These are phyloP conservation scores for Cytospora chrysosperma DNA, from an alignment of 2,329 filamentous ascomycete species.

Conservation along the genomic window DNA sequence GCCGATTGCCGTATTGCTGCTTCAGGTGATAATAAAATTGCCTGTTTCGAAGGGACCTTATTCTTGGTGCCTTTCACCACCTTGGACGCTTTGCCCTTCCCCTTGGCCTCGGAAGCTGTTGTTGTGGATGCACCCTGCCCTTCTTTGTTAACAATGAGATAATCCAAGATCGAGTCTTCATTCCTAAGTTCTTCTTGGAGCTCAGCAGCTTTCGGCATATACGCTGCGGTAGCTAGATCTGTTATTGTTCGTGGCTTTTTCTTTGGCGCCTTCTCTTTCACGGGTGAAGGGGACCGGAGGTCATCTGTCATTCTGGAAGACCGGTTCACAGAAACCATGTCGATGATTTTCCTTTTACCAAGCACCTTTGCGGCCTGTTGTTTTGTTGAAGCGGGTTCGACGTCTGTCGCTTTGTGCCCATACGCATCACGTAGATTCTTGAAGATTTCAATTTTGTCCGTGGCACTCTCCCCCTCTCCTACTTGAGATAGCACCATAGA, in stretches of 20 bases:
- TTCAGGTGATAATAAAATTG: conserved; percentile 64
- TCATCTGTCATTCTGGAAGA: conserved; percentile 28
- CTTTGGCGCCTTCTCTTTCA: conserved; percentile 55
- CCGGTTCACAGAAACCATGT: conserved; percentile 41
- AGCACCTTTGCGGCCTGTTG: conserved; percentile 38
- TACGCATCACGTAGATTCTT: conserved; percentile 44
- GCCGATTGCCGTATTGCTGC: conserved; percentile 65
- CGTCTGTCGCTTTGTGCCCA: conserved; percentile 33
- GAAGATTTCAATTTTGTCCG: conserved; percentile 38
- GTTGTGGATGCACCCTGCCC: conserved; percentile 34
- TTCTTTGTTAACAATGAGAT: conserved; percentile 39
- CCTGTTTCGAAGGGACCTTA: conserved; percentile 39
- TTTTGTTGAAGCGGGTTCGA: conserved; percentile 19
- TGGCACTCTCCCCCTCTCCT: not conserved
- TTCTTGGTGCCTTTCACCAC: conserved; percentile 37
- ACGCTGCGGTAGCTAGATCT: conserved; percentile 71
- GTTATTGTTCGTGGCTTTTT: conserved; percentile 79
- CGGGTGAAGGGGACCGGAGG: conserved; percentile 29
- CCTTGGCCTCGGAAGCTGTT: conserved; percentile 30
- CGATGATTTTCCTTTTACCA: conserved; percentile 57
- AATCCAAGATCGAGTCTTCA: conserved; percentile 44
- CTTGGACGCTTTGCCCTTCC: conserved; percentile 41
- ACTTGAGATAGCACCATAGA: not conserved
- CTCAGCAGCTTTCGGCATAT: conserved; percentile 43
- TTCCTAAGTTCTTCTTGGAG: conserved; percentile 31